Base-by-base conservation (phyloP, 2,329 filamentous ascomycete species). In the Penicillium sp. region DNA sequence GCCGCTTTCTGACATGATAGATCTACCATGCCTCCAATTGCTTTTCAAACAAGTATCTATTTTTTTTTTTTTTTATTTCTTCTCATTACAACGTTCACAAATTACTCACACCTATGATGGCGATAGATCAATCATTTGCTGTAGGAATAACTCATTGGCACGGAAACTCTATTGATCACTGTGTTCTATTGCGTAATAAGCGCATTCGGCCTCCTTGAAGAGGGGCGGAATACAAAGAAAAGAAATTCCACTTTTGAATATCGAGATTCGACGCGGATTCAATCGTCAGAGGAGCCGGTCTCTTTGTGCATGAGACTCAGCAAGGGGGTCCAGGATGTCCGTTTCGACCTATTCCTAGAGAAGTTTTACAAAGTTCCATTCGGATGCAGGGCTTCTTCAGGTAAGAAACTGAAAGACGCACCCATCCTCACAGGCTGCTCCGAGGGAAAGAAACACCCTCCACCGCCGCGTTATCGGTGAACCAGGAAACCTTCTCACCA, bases 401-500 rank as follows among this genome's bases (percentile, higher is more conserved):
- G 36, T 21, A 39, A 18, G 31, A 21, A 13, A 21, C 9, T 12
- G 2, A 39, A 21, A 21, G 18, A 21, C 36, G 9, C 5, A 21
- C 2, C 3, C 23, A 21, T 10, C 21, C 18, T 75, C 68, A 86
- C 55, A 86, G 71, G 65, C 80, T 87, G 18, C 88, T 86, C 62
- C 88, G 82, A 23, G 92, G 90, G 69, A 90, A 96, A 55, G 80
- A 79, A 12, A 99, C 89, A 4, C 90, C 91, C 67, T 96, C 87
- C 12, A 95, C 85, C 43, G 94, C 93, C 4, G 88, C 79, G 66
- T 85, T 81, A 70, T 97, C 94, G 41, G 92, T 90, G 70, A 99
- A 97, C 94, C 94, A 99, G 75, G 86, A 94, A 67, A 91, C 90
- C 65, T 90, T 87, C 60, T 96, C 91, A 42, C 89, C 90, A 3